Evolutionary conservation across 371 early-diverging fungal species (phyloP), one percentile per base, ranked within the genome.

Genomic region (Mortierella sp.): DNA sequence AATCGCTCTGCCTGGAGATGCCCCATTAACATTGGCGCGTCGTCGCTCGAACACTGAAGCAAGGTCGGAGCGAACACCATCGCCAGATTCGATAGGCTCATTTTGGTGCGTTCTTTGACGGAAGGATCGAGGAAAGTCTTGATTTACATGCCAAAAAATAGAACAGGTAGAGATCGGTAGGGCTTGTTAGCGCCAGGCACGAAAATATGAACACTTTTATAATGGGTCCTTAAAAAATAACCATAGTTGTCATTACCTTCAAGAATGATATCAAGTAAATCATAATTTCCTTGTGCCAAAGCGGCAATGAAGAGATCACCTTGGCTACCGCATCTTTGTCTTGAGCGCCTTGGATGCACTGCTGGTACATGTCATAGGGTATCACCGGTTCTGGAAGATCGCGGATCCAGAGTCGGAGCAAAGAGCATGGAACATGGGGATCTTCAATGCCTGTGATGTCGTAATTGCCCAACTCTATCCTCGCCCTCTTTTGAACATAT

Each of bases 51-150:
- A 68, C 95, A 95, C 27, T 97, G 85, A 47, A 98, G 80, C 60
- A 97, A 92, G 48, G 92, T 93, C 17, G 98, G 99, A 3, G 96
- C 97, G 83, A 96, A 97, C n/a, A 98, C 96, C 90, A 98, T 94
- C 28, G 98, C 98, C 43, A 98, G 73, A 60, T 97, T 98, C 56
- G 85, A 79, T 26, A 92, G 82, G 28, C 89, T 91, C 99, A 98
- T 98, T 72, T 92, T 87, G 7, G 97, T 97, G 11, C 82, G 64
- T 30, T 87, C 78, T 50, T 86, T 88, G 26, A 93, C 87, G 15
- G 81, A 78, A 3, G 89, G 89, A 23, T 89, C 85, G n/a, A 90
- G 90, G 57, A 97, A 91, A 26, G 90, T 82, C 89, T 92, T 56
- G 34, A n/a, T n/a, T n/a, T n/a, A n/a, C n/a, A n/a, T n/a, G n/a